Evolutionary conservation across 2,329 filamentous ascomycete genomes (phyloP), one percentile per base, ranked within the genome.

Genomic region (Whalleya microplaca): DNA sequence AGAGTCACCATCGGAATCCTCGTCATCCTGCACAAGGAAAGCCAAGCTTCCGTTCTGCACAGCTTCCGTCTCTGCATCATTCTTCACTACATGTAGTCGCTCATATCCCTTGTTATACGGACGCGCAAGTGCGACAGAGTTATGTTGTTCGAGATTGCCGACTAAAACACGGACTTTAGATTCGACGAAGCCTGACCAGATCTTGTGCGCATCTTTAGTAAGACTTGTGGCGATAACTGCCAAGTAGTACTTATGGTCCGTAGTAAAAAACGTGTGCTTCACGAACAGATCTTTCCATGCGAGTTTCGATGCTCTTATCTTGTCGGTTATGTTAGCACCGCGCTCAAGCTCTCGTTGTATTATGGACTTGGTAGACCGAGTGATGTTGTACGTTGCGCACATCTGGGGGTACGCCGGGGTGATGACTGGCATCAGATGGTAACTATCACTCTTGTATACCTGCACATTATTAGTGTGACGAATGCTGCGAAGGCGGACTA

Each of bases 381-480:
- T 93, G 58, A 99, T 88, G 69, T 96, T 98, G 78, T 96, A 95
- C 0, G 95, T 98, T 1, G 95, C 89, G 73, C 95, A 98, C 93
- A 97, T 98, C 48, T 92, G 96, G 2, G 95, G 95, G 72, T 97
- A 98, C 1, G 95, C 93, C 1, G 95, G 95, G 1, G 95, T 99
- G 69, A 99, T 98, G 73, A 99, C 91, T 23, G 95, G 95, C 95
- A 99, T 99, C 50, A 97, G 79, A 73, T 98, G 94, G 64, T 86
- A 90, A 43, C 85, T 84, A 73, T 98, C 95, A 52, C 85, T 84
- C 58, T 86, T 86, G 72, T 96, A 96, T 27, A 92, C 79, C 82
- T 91, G 66, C 45, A 59, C 48, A 27, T 29, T 53, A 63, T 66
- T 64, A 67, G 61, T 49, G 52, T 47, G 69, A 59, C 63, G 52